Percentiles rank a stretch among this genome's conserved stretches.
Conservation (phyloP, 306 rosid species). For the Prunus campanulata region DNA sequence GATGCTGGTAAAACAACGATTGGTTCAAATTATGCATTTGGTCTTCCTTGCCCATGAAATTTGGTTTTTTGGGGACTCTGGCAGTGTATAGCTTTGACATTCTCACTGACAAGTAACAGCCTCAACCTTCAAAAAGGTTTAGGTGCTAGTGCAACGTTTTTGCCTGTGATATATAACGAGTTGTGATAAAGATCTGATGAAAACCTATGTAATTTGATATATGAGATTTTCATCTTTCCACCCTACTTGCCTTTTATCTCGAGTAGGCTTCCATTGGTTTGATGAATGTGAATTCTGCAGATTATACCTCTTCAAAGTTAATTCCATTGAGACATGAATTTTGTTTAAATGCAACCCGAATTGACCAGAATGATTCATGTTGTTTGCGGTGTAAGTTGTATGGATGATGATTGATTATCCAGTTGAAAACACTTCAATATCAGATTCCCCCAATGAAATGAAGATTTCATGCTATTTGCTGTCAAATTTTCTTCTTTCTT, state of each 20-base stretch:
- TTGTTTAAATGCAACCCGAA: not conserved
- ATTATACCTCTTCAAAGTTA: not conserved
- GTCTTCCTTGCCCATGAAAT: not conserved
- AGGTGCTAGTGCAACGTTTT: not conserved
- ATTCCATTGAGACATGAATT: not conserved
- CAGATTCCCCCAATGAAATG: not conserved
- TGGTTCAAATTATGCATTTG: not conserved
- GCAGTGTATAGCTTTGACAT: not conserved
- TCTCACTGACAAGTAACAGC: not conserved
- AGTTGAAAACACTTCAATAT: not conserved
- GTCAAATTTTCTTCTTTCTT: not conserved
- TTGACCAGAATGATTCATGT: not conserved
- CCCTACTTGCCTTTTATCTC: not conserved
- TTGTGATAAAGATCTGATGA: not conserved
- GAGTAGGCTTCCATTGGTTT: not conserved
- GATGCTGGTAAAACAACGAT: not conserved
- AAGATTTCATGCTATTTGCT: not conserved
- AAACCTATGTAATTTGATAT: not conserved
- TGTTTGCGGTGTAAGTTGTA: not conserved
- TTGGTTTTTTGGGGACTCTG: too few species aligned
- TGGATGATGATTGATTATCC: not conserved
- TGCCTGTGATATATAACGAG: not conserved
- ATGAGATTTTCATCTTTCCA: not conserved
- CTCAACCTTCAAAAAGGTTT: not conserved
- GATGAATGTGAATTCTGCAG: constrained; percentile 4